Evolutionary conservation across 2,329 filamentous ascomycete genomes (phyloP).

Genomic region (Clonostachys sp.): DNA sequence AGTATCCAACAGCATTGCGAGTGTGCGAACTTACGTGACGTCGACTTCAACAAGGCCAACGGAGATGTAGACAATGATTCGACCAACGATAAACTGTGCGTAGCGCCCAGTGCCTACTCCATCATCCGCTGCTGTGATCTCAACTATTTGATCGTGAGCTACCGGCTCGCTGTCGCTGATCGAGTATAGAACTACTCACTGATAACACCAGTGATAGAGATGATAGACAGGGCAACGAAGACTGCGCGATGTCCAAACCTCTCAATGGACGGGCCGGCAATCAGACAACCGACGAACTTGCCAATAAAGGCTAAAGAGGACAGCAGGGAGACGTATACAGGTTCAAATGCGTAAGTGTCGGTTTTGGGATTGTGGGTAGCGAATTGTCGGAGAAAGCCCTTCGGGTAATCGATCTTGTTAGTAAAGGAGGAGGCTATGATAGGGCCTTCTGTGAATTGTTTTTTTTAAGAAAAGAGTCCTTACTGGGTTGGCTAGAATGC

Average conservation of each 20-base stretch:
- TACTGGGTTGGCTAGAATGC: conserved; percentile 1
- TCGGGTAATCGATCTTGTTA: too few relatives aligned
- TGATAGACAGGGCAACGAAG: background rate
- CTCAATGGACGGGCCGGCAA: background rate
- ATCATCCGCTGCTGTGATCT: conserved; percentile 3
- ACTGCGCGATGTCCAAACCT: background rate
- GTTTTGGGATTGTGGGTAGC: background rate
- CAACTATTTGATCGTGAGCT: background rate
- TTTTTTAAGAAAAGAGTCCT: background rate
- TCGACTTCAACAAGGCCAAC: conserved; percentile 9
- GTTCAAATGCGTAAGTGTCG: background rate
- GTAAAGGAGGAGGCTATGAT: too few relatives aligned
- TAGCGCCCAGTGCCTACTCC: conserved; percentile 6
- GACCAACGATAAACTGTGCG: conserved; percentile 7
- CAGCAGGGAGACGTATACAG: background rate
- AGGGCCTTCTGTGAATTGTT: too few relatives aligned
- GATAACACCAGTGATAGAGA: background rate
- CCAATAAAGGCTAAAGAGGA: background rate
- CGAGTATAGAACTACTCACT: background rate
- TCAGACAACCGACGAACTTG: background rate
- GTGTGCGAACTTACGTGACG: background rate
- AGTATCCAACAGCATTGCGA: too few relatives aligned
- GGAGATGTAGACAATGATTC: conserved; percentile 10
- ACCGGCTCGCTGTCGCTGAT: too few relatives aligned
- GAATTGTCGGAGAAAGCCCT: background rate